Evolutionary conservation across 495 filamentous ascomycete genomes (phyloP).

Genomic region (Penicillium atrosanguineum): DNA sequence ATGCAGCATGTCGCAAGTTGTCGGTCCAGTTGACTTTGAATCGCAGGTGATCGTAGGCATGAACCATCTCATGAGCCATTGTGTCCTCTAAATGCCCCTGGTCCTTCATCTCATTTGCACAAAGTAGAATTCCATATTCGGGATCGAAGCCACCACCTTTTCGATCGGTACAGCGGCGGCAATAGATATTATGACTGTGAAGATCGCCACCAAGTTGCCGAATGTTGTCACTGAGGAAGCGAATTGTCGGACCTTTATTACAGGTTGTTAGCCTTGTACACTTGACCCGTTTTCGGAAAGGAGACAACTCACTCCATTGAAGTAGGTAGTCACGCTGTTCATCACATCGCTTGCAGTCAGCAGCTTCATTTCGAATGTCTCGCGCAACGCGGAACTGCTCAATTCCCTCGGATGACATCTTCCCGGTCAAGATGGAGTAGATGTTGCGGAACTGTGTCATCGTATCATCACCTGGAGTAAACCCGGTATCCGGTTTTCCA

Average conservation of each 20-base stretch:
- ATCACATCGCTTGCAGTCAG: conserved; percentile 76
- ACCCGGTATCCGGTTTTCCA: conserved; percentile 38
- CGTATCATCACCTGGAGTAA: conserved; percentile 57
- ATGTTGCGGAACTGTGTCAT: conserved; percentile 71
- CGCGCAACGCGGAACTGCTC: conserved; percentile 67
- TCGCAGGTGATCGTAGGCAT: conserved; percentile 89
- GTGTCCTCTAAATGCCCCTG: conserved; percentile 84
- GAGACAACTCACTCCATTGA: conserved; percentile 56
- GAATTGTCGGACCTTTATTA: conserved; percentile 66
- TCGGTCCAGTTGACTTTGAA: conserved; percentile 83
- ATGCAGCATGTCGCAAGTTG: conserved; percentile 84
- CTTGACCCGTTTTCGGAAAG: background rate
- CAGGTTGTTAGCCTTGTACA: conserved; percentile 3
- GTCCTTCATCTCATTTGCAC: conserved; percentile 80
- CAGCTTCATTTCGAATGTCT: conserved; percentile 63
- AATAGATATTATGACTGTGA: conserved; percentile 71
- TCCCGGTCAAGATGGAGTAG: conserved; percentile 71
- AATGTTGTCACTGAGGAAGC: conserved; percentile 79
- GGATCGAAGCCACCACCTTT: conserved; percentile 81
- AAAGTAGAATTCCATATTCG: conserved; percentile 80
- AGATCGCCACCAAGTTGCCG: conserved; percentile 71
- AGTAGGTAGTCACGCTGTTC: conserved; percentile 75
- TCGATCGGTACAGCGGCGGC: conserved; percentile 65
- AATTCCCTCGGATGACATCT: conserved; percentile 64
- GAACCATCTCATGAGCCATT: conserved; percentile 94